Conservation (phyloP, 225 moss, liverwort and hornwort genomes). For the Sphagnum contortum region DNA sequence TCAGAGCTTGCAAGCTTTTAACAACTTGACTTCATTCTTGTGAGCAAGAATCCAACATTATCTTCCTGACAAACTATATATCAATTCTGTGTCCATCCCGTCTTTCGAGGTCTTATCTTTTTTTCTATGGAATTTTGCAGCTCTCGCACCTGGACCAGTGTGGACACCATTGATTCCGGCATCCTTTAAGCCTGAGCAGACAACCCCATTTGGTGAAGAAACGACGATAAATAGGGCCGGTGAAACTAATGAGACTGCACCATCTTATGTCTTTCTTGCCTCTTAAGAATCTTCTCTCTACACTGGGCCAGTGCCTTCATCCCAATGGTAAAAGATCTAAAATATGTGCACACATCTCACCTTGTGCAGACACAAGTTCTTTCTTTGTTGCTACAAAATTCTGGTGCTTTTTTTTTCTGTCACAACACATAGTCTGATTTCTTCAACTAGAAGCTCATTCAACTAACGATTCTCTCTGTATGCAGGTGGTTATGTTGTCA, state of each 20-base stretch:
- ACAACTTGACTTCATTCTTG: no score
- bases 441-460: no score
- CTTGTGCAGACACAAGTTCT: no score
- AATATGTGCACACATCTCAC: not conserved
- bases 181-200: constrained; percentile 40
- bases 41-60: no score
- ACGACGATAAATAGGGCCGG: constrained; percentile 67
- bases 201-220: constrained; percentile 49
- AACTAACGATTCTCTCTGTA: not conserved
- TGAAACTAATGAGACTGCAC: constrained; percentile 65
- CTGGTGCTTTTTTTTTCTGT: no score
- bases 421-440: no score
- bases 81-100: no score
- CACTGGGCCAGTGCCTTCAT: constrained; percentile 85
- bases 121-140: constrained; percentile 12
- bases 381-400: no score
- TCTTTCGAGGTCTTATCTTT: no score
- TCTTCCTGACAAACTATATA: no score
- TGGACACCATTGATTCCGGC: constrained; percentile 84
- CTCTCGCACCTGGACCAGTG: constrained; percentile 81
- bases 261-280: constrained; percentile 76
- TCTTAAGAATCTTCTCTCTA: constrained; percentile 70
- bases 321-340: constrained; percentile 46
- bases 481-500: constrained; percentile 36
- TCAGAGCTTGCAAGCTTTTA: no score